phyloP scores from a whole-genome alignment of 2,329 filamentous ascomycete genomes.

The Clonostachys byssicola region DNA sequence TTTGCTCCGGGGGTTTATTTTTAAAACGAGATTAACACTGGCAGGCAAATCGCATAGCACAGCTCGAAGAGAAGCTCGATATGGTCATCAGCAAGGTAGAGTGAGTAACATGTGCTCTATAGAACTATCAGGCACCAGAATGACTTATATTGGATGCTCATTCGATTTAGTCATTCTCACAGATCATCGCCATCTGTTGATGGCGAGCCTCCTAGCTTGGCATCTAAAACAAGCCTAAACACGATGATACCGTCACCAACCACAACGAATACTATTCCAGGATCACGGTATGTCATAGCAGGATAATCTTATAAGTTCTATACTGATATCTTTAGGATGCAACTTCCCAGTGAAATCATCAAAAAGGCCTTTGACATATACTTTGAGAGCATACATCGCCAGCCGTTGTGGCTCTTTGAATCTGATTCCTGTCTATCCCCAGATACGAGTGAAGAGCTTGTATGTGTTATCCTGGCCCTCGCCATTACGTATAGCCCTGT shows the following conservation, averaged over 20 bases:
- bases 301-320: not conserved
- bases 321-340: not conserved
- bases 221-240: not conserved
- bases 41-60: not conserved
- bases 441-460: slow-evolving; percentile 1
- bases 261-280: not conserved
- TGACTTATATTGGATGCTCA: not conserved
- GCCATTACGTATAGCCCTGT: not conserved
- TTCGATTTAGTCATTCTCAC: not conserved
- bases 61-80: not conserved
- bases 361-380: slow-evolving; percentile 1
- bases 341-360: not conserved
- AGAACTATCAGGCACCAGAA: not conserved
- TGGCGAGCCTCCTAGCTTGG: not conserved
- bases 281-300: not conserved
- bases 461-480: not conserved
- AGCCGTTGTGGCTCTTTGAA: slow-evolving; percentile 1
- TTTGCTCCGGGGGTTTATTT: too few relatives aligned
- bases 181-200: not conserved
- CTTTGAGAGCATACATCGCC: slow-evolving; percentile 2
- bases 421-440: not conserved
- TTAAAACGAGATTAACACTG: not conserved
- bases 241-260: not conserved
- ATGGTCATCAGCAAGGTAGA: not conserved
- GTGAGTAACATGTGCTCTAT: not conserved